These are phyloP conservation scores for Fusarium oligoseptatum DNA, from an alignment of 2,329 filamentous ascomycete genomes.

Conservation along the genomic window DNA sequence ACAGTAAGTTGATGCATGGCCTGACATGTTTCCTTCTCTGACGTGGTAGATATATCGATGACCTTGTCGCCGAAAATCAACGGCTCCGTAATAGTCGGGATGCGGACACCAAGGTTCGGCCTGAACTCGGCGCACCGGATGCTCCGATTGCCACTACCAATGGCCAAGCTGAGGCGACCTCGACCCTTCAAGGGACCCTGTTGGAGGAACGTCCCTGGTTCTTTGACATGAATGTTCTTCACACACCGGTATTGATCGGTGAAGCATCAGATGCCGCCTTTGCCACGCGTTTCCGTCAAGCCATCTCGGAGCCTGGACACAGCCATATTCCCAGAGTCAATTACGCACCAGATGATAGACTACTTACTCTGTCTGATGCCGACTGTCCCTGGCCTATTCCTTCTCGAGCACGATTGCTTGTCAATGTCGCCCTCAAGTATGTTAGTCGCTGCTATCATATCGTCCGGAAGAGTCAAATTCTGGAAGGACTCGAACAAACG, in stretches of 20 bases:
- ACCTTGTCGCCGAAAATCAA: conserved; percentile 52
- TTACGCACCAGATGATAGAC: conserved; percentile 50
- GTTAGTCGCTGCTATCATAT: conserved; percentile 58
- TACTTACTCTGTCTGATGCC: conserved; percentile 46
- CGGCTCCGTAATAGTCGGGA: conserved; percentile 40
- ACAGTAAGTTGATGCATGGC: conserved; percentile 32
- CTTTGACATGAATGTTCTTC: conserved; percentile 50
- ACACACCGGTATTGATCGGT: conserved; percentile 53
- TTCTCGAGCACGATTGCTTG: conserved; percentile 45
- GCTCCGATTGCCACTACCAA: conserved; percentile 8
- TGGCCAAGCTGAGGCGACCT: conserved; percentile 18
- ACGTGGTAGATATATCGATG: conserved; percentile 50
- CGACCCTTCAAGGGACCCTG: conserved; percentile 36
- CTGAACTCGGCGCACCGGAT: conserved; percentile 29
- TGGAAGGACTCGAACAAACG: conserved; percentile 53
- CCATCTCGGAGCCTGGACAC: conserved; percentile 47
- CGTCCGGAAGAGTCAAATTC: conserved; percentile 54
- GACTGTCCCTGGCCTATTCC: conserved; percentile 56
- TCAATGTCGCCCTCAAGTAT: conserved; percentile 57
- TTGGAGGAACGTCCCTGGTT: conserved; percentile 51
- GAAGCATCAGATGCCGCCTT: conserved; percentile 55
- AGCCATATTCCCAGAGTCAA: conserved; percentile 52
- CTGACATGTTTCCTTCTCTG: neutral
- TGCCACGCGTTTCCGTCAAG: conserved; percentile 54
- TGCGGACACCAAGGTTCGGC: conserved; percentile 24